Evolutionary conservation across 805 yeast species (phyloP).

Genomic region (Saccharomycopsis schoenii): DNA sequence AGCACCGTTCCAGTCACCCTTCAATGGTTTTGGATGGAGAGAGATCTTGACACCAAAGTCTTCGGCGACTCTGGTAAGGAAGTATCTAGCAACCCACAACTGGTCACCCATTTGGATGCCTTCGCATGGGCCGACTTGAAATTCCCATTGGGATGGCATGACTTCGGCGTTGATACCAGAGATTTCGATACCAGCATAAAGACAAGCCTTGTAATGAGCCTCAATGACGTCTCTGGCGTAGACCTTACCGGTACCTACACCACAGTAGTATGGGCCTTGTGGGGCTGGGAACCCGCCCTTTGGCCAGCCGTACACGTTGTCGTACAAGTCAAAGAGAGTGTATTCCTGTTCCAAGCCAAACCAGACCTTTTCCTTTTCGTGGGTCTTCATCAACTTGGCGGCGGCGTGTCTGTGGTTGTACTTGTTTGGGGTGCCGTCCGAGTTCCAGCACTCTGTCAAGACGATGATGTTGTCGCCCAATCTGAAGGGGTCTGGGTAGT

Average conservation of each 20-base stretch:
- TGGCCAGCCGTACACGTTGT: constrained; percentile 96
- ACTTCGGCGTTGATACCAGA: constrained; percentile 99
- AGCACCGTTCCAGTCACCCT: constrained; percentile 99
- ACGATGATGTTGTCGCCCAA: constrained; percentile 95
- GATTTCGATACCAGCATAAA: constrained; percentile 80
- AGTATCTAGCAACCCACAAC: constrained; percentile 91
- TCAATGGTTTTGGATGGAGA: constrained; percentile 97
- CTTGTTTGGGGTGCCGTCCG: constrained; percentile 98
- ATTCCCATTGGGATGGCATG: constrained; percentile 99
- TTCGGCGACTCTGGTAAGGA: constrained; percentile 91
- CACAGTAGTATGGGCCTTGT: constrained; percentile 99
- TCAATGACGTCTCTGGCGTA: constrained; percentile 96
- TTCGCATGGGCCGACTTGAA: constrained; percentile 97
- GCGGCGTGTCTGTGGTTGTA: constrained; percentile 97
- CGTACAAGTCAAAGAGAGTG: constrained; percentile 87
- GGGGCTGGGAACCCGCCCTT: constrained; percentile 99
- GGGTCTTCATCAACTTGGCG: constrained; percentile 90
- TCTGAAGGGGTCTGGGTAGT: constrained; percentile 95
- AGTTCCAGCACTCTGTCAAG: constrained; percentile 93
- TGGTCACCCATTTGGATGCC: constrained; percentile 97
- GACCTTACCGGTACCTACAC: constrained; percentile 98
- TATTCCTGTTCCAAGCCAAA: constrained; percentile 99
- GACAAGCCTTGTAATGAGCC: constrained; percentile 98
- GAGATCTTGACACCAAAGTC: constrained; percentile 98
- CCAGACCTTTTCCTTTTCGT: constrained; percentile 79